These are phyloP conservation scores for Phialophora expanda DNA, from an alignment of 2,329 filamentous ascomycete genomes.

Conservation along the genomic window DNA sequence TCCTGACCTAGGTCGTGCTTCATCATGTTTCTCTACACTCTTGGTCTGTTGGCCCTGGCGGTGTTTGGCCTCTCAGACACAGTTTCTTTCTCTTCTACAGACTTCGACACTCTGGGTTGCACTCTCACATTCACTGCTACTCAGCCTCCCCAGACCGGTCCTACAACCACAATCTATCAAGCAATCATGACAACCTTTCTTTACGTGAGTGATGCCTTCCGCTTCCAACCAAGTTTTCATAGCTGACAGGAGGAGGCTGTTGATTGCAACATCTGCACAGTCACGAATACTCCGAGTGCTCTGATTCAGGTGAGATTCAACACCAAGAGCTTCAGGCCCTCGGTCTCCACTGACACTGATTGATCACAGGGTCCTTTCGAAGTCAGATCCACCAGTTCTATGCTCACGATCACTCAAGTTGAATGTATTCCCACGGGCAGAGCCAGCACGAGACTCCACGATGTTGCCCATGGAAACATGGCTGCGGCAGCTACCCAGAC, in stretches of 20 bases:
- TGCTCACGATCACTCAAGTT: conserved; percentile 36
- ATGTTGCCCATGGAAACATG: conserved; percentile 18
- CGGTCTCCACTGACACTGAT: conserved; percentile 15
- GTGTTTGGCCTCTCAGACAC: conserved; percentile 21
- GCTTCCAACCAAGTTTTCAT: neutral
- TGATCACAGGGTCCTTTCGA: conserved; percentile 34
- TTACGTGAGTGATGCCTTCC: conserved; percentile 27
- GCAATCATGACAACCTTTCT: conserved; percentile 36
- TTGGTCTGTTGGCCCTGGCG: conserved; percentile 25
- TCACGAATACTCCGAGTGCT: conserved; percentile 36
- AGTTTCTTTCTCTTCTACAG: conserved; percentile 8
- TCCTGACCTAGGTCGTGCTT: conserved; percentile 1
- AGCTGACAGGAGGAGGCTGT: conserved; percentile 33
- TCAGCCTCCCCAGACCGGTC: conserved; percentile 35
- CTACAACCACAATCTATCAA: conserved; percentile 36
- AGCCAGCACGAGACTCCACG: conserved; percentile 28
- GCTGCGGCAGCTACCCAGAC: conserved; percentile 11
- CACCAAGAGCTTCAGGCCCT: neutral
- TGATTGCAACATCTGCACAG: conserved; percentile 36
- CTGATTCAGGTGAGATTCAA: conserved; percentile 25
- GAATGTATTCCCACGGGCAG: conserved; percentile 34
- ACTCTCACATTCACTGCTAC: conserved; percentile 34
- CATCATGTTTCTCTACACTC: conserved; percentile 26
- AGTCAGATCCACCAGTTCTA: conserved; percentile 26
- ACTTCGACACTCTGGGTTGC: conserved; percentile 19